Percentiles rank a stretch among this genome's conserved stretches.
These are phyloP conservation scores for Diplodia scrobiculata DNA, from an alignment of 2,329 filamentous ascomycete species.

Conservation along the genomic window DNA sequence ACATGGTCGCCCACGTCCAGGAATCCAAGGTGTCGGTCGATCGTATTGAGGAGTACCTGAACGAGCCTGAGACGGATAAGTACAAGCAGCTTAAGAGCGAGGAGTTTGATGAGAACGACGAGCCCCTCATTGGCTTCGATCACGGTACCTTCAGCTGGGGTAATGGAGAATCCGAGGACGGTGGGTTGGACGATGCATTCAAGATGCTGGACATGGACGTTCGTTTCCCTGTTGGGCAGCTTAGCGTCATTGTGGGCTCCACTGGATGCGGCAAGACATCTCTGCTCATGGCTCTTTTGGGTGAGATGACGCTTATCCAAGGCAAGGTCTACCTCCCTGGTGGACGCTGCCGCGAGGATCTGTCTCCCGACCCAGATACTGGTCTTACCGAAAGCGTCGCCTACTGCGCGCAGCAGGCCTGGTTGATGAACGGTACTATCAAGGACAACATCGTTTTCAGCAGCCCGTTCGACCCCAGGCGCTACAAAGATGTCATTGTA, in stretches of 20 bases:
- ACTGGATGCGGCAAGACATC: conserved; percentile 97
- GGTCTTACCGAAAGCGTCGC: conserved; percentile 88
- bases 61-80: conserved; percentile 94
- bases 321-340: conserved; percentile 85
- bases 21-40: conserved; percentile 97
- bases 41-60: conserved; percentile 90
- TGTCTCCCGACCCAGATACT: conserved; percentile 78
- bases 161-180: conserved; percentile 53
- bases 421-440: conserved; percentile 94
- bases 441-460: conserved; percentile 95
- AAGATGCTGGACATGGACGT: conserved; percentile 81
- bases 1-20: conserved; percentile 98
- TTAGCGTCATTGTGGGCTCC: conserved; percentile 90
- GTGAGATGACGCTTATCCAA: conserved; percentile 87
- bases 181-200: conserved; percentile 66
- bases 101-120: conserved; percentile 67
- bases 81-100: conserved; percentile 78
- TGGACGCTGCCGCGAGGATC: conserved; percentile 80
- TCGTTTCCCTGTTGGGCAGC: conserved; percentile 77
- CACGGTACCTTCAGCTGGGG: conserved; percentile 90
- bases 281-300: conserved; percentile 89
- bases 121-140: conserved; percentile 79
- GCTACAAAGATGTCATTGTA: conserved; percentile 84
- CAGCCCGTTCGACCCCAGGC: conserved; percentile 73
- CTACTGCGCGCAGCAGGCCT: conserved; percentile 95